Evolutionary conservation across 1,284 basidiomycete species (phyloP).

Genomic region (Fomitopsis schrenkii): DNA sequence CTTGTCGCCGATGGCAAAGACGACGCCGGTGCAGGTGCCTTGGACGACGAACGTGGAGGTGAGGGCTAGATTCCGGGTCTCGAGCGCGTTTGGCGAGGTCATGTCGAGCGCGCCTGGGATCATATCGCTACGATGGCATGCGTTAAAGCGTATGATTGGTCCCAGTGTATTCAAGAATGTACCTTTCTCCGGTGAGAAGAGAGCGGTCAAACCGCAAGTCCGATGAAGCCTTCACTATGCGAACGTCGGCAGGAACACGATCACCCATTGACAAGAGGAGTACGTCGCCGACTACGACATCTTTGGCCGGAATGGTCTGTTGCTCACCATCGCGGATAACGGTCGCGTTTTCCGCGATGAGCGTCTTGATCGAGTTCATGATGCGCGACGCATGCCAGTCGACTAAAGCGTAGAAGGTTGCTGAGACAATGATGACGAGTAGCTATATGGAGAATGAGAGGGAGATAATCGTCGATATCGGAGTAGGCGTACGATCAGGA

Average conservation of each 20-base stretch:
- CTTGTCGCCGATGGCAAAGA: slow-evolving; percentile 55
- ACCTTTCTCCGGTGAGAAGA: slow-evolving; percentile 60
- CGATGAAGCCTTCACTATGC: slow-evolving; percentile 40
- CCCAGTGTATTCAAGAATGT: neutral
- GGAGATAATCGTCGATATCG: slow-evolving; percentile 31
- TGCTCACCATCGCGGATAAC: slow-evolving; percentile 41
- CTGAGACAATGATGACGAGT: slow-evolving; percentile 32
- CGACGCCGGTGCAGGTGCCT: slow-evolving; percentile 52
- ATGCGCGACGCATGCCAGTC: slow-evolving; percentile 43
- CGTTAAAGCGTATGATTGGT: too few species aligned
- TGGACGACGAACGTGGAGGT: slow-evolving; percentile 48
- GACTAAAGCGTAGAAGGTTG: slow-evolving; percentile 35
- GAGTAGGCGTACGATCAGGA: slow-evolving; percentile 45
- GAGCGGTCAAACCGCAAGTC: slow-evolving; percentile 61
- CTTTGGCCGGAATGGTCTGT: slow-evolving; percentile 22
- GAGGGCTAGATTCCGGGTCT: slow-evolving; percentile 60
- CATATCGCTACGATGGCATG: slow-evolving; percentile 33
- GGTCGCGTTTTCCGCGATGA: slow-evolving; percentile 45
- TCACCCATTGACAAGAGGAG: slow-evolving; percentile 36
- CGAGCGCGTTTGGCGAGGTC: slow-evolving; percentile 54
- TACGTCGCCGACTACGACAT: slow-evolving; percentile 30
- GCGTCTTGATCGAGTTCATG: slow-evolving; percentile 48
- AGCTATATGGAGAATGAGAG: slow-evolving; percentile 41
- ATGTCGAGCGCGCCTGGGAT: slow-evolving; percentile 45
- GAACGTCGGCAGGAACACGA: slow-evolving; percentile 45